These are phyloP conservation scores for Aspergillus sp. DNA, from an alignment of 2,329 filamentous ascomycete genomes.

Conservation along the genomic window DNA sequence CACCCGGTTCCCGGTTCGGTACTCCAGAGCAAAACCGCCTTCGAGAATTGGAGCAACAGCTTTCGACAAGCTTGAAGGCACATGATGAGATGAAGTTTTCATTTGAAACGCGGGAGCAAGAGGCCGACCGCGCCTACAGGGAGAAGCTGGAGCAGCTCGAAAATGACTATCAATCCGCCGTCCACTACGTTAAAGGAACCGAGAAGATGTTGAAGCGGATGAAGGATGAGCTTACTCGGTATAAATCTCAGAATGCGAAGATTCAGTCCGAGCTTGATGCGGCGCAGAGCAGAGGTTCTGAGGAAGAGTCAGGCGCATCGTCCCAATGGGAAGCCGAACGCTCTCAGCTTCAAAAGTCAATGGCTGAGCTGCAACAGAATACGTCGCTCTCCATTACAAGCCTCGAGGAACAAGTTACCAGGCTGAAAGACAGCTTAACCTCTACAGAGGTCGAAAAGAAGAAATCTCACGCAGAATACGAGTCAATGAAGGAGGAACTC, in stretches of 20 bases:
- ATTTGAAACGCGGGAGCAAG: conserved; percentile 77
- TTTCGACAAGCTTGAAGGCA: conserved; percentile 71
- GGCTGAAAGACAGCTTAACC: conserved; percentile 69
- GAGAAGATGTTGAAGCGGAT: conserved; percentile 99
- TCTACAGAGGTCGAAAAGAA: conserved; percentile 69
- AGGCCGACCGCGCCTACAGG: conserved; percentile 84
- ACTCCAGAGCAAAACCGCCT: conserved; percentile 77
- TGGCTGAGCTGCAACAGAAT: conserved; percentile 68
- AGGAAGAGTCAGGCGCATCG: conserved; percentile 44
- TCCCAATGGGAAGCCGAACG: conserved; percentile 76
- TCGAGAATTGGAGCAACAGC: conserved; percentile 83
- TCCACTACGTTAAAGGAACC: conserved; percentile 96
- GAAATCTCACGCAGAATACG: conserved; percentile 56
- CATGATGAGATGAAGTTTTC: conserved; percentile 81
- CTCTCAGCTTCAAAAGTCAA: conserved; percentile 63
- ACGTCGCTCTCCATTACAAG: conserved; percentile 64
- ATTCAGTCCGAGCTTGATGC: conserved; percentile 79
- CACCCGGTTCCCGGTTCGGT: conserved; percentile 71
- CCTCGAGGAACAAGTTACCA: conserved; percentile 69
- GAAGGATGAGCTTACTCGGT: conserved; percentile 92
- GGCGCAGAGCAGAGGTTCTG: conserved; percentile 54
- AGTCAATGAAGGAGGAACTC: conserved; percentile 59
- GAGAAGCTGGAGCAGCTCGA: conserved; percentile 93
- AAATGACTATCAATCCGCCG: conserved; percentile 95
- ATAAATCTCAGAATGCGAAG: conserved; percentile 81